Evolutionary conservation across 148 eudicot genomes (phyloP).

Genomic region (Dianthus caryophyllus): DNA sequence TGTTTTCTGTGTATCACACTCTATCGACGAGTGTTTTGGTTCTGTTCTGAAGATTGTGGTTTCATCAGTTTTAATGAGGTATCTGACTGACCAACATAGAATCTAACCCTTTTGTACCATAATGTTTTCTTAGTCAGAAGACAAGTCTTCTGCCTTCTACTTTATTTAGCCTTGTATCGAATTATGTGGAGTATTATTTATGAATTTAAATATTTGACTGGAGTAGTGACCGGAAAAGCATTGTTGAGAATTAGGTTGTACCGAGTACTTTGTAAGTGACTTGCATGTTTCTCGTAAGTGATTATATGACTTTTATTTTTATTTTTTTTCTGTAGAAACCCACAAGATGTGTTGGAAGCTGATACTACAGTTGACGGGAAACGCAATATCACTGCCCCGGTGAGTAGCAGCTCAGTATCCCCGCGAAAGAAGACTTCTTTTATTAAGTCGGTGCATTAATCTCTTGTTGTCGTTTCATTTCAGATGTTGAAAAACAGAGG

Average conservation of each 20-base stretch:
- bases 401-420: slow-evolving; percentile 15
- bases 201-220: background rate
- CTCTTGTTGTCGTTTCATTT: background rate
- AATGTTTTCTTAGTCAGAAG: too few species aligned
- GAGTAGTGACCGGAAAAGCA: too few species aligned
- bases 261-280: background rate
- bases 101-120: background rate
- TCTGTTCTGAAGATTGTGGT: background rate
- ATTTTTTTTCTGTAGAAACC: slow-evolving; percentile 40
- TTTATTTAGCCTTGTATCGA: too few species aligned
- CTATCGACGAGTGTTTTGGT: background rate
- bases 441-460: background rate
- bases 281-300: background rate
- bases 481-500: slow-evolving; percentile 93
- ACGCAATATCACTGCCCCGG: slow-evolving; percentile 61
- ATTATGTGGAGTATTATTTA: too few species aligned
- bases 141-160: too few species aligned
- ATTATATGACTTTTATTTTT: background rate
- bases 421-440: background rate
- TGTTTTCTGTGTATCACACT: background rate
- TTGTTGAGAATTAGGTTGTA: too few species aligned
- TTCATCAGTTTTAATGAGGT: background rate
- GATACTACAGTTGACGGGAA: slow-evolving; percentile 60
- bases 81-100: background rate
- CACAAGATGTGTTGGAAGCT: slow-evolving; percentile 27